phyloP scores from a whole-genome alignment of 768 basidiomycete genomes.

The Phylloporus sp. region DNA sequence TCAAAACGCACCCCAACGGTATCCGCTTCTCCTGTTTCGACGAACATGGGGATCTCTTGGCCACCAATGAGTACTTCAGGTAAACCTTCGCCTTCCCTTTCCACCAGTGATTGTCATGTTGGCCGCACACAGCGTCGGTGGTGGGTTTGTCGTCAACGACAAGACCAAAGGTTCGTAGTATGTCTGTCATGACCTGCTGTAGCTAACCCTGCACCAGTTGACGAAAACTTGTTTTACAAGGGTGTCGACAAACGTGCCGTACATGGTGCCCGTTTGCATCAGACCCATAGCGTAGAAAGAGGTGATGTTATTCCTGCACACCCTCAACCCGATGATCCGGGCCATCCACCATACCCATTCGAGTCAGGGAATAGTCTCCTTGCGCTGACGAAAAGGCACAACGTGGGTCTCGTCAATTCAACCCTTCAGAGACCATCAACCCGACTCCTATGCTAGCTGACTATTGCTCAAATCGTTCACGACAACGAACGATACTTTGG shows the following conservation, averaged over 20 bases:
- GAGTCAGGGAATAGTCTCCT: constrained; percentile 71
- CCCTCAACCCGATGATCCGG: constrained; percentile 26
- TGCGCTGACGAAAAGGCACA: constrained; percentile 71
- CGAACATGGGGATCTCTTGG: constrained; percentile 76
- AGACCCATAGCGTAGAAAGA: constrained; percentile 44
- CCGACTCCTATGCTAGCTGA: constrained; percentile 51
- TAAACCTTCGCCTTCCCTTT: constrained; percentile 10
- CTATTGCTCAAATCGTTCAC: constrained; percentile 90
- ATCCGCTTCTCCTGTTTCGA: constrained; percentile 89
- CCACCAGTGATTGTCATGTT: background rate
- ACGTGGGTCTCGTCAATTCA: constrained; percentile 46
- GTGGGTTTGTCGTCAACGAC: constrained; percentile 93
- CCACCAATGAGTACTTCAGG: constrained; percentile 94
- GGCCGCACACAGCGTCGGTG: constrained; percentile 58
- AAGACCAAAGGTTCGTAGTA: constrained; percentile 69
- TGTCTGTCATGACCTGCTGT: background rate
- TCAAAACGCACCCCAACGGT: constrained; percentile 87
- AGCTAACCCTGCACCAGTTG: constrained; percentile 42
- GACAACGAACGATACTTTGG: constrained; percentile 87
- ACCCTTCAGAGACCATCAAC: background rate
- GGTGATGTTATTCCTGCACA: constrained; percentile 11
- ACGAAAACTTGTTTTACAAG: constrained; percentile 94
- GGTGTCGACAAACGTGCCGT: constrained; percentile 79
- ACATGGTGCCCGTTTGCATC: constrained; percentile 73
- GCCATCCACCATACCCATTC: constrained; percentile 81